These are phyloP conservation scores for Phytophthora hybrid DNA, from an alignment of 352 stramenopile species.

Conservation along the genomic window DNA sequence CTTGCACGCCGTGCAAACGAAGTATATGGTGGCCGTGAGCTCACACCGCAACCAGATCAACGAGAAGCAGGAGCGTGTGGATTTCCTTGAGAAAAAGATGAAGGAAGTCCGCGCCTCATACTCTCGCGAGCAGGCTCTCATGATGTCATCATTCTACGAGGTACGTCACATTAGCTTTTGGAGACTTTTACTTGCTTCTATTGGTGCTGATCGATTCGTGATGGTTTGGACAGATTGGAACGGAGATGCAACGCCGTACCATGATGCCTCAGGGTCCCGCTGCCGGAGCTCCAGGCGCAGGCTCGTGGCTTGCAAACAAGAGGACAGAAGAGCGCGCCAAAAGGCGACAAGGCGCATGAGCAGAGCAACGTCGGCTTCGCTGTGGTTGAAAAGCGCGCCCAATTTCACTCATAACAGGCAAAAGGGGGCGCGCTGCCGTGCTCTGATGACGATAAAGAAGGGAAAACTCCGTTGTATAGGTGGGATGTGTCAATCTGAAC, in stretches of 20 bases:
- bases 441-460: slow-evolving; percentile 17
- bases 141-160: slow-evolving; percentile 93
- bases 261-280: slow-evolving; percentile 85
- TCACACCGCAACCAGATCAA: slow-evolving; percentile 90
- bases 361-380: slow-evolving; percentile 1
- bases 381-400: slow-evolving; percentile 9
- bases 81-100: slow-evolving; percentile 89
- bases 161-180: slow-evolving; percentile 29
- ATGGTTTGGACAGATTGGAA: slow-evolving; percentile 71
- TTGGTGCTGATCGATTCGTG: slow-evolving; percentile 2
- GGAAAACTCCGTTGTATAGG: slow-evolving; percentile 2
- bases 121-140: slow-evolving; percentile 85
- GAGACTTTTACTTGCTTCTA: background rate
- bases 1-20: slow-evolving; percentile 90
- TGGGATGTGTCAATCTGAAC: slow-evolving; percentile 39
- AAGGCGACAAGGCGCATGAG: slow-evolving; percentile 70
- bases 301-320: slow-evolving; percentile 87
- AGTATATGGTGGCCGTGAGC: slow-evolving; percentile 92
- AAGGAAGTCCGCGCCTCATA: slow-evolving; percentile 83
- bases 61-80: slow-evolving; percentile 87
- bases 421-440: background rate
- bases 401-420: slow-evolving; percentile 16
- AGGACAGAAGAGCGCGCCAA: slow-evolving; percentile 87
- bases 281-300: slow-evolving; percentile 49
- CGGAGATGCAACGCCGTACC: slow-evolving; percentile 87